Evolutionary conservation across 768 basidiomycete genomes (phyloP), one percentile per base, ranked within the genome.

Genomic region (Gautieria morchelliformis): DNA sequence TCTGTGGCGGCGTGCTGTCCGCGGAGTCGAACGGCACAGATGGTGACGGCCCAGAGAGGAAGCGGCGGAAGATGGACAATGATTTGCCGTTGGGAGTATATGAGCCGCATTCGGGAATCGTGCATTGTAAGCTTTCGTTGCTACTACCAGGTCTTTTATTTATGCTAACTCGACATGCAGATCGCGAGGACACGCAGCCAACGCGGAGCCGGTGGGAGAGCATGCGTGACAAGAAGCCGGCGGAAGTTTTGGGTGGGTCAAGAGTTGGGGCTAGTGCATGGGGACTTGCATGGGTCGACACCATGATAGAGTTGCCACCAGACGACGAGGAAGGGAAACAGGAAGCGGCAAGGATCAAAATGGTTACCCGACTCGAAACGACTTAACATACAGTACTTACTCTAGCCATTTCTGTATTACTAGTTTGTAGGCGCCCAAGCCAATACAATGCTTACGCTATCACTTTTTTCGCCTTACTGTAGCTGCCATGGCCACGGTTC

Each of bases 261-360:
- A 88, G 87, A 67, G 80, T 79, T 1, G 89, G 91, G 7, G 83
- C 85, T 63, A 82, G 80, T 0, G 88, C 85, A 4, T 92, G 90
- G 91, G 87, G 78, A 0, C 67, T 92, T 51, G 85, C 87, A 4
- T 89, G 85, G 81, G 75, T 90, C 19, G 89, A 90, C 59, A 77
- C 75, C 0, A 68, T 70, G 37, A 71, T 78, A 63, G 74, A 77
- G 54, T 50, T 74, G 1, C 46, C 47, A n/a, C 41, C 56, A 27
- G 58, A 64, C 17, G 62, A 62, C 4, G 64, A 63, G 48, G 50
- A 64, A 57, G 7, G 37, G 30, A 44, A 22, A 22, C 27, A 22
- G 4, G 9, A 22, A 2, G 45, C 4, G 35, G 35, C 35, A 37
- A 37, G 8, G 10, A 37, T 2, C 4, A 37, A 37, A 14, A 37